Evolutionary conservation across 2,329 filamentous ascomycete species (phyloP).

Genomic region (Arthrocladium fulminans): DNA sequence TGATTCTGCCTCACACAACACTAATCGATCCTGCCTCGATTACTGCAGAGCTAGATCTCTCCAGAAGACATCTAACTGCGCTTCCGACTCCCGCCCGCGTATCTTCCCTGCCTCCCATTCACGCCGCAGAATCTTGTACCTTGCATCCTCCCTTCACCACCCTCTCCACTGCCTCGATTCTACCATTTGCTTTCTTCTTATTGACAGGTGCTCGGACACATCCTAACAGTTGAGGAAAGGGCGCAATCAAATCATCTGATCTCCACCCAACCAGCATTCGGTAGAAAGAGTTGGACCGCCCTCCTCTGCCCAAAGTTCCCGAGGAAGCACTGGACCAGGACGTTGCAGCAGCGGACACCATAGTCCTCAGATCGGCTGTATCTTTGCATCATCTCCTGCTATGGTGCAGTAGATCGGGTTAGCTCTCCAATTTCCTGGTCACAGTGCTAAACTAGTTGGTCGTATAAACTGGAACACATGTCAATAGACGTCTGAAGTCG

Average conservation of each 20-base stretch:
- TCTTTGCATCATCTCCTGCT: slow-evolving; percentile 1
- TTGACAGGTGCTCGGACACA: too few relatives aligned
- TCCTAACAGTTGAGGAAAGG: too few relatives aligned
- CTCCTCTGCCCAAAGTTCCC: background rate
- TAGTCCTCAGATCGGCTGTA: slow-evolving; percentile 1
- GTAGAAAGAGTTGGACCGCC: background rate
- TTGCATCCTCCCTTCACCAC: too few relatives aligned
- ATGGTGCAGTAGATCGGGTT: slow-evolving; percentile 2
- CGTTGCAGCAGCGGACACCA: background rate
- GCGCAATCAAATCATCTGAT: too few relatives aligned
- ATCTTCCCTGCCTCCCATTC: too few relatives aligned
- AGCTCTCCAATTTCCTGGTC: background rate
- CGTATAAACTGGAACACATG: slow-evolving; percentile 1
- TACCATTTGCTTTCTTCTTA: too few relatives aligned
- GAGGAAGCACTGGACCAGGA: background rate
- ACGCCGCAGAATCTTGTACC: too few relatives aligned
- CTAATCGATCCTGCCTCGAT: background rate
- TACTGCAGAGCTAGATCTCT: background rate
- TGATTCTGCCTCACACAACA: slow-evolving; percentile 2
- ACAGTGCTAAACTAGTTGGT: background rate
- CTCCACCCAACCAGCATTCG: too few relatives aligned
- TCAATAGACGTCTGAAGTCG: background rate
- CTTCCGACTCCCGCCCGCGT: background rate
- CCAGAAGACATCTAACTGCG: background rate
- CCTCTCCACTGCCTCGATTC: too few relatives aligned